Percentiles rank a stretch among this genome's conserved stretches.
phyloP scores from a whole-genome alignment of 371 early-diverging fungal species.

The Rhizopus sp. region DNA sequence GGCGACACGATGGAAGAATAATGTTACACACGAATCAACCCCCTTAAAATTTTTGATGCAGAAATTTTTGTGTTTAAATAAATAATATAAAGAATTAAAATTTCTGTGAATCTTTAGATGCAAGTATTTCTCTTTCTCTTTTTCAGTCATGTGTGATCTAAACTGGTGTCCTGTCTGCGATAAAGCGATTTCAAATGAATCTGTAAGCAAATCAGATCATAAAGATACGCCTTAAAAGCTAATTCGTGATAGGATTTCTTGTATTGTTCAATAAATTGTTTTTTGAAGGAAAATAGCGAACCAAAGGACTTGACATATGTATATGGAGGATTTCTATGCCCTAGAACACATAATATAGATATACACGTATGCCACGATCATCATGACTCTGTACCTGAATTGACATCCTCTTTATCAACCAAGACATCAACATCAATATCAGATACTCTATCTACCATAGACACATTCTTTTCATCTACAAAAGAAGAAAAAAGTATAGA shows the following conservation, averaged over 20 bases:
- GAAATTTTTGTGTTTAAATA: slow-evolving; percentile 3
- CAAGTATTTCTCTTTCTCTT: neutral
- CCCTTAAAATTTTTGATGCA: slow-evolving; percentile 5
- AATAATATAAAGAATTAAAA: neutral
- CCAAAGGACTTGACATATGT: neutral
- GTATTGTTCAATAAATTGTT: slow-evolving; percentile 21
- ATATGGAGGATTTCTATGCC: neutral
- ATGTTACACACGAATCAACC: neutral
- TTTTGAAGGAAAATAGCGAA: slow-evolving; percentile 3
- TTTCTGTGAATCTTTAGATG: neutral
- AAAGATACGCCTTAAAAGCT: neutral
- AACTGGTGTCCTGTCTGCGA: slow-evolving; percentile 42
- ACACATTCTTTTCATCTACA: neutral
- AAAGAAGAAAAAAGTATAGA: no score
- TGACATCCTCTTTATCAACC: neutral
- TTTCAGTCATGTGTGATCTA: slow-evolving; percentile 31
- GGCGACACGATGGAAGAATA: neutral
- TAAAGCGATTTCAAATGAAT: slow-evolving; percentile 26
- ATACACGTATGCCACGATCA: neutral
- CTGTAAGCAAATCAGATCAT: slow-evolving; percentile 18
- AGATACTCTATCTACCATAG: neutral
- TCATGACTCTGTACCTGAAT: neutral
- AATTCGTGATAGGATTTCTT: slow-evolving; percentile 10
- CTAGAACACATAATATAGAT: neutral
- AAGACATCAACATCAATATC: no score